phyloP scores from a whole-genome alignment of 1,139 yeast species.

The Dujonia santamariae region DNA sequence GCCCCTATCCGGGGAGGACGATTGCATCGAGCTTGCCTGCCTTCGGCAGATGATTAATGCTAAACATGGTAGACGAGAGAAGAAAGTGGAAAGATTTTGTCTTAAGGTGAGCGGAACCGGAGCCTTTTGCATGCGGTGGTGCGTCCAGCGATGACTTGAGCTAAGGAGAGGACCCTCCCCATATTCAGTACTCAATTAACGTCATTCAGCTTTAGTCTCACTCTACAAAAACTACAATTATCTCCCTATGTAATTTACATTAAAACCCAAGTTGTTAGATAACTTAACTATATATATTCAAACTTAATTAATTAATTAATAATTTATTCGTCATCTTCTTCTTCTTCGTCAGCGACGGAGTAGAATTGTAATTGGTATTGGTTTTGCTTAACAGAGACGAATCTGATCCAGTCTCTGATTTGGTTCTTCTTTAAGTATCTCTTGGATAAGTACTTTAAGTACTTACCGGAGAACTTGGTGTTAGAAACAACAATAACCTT shows the following conservation, averaged over 20 bases:
- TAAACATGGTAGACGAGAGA: too few relatives aligned
- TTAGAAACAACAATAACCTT: constrained; percentile 86
- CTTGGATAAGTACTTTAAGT: constrained; percentile 98
- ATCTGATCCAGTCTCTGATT: constrained; percentile 99
- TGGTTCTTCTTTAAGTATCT: constrained; percentile 99
- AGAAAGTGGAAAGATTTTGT: too few relatives aligned
- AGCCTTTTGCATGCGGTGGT: too few relatives aligned
- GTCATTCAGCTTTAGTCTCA: too few relatives aligned
- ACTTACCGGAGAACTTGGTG: constrained; percentile 98
- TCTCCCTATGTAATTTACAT: constrained; percentile 7
- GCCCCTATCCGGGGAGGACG: too few relatives aligned
- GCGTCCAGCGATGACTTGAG: too few relatives aligned
- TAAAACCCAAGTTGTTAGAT: constrained; percentile 5
- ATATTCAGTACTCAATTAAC: too few relatives aligned
- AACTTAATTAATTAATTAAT: constrained; percentile 40
- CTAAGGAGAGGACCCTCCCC: too few relatives aligned
- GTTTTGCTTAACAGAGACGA: constrained; percentile 94
- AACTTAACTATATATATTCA: constrained; percentile 7
- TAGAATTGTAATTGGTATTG: constrained; percentile 98
- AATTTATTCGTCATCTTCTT: constrained; percentile 82
- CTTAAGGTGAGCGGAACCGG: too few relatives aligned
- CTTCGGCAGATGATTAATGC: too few relatives aligned
- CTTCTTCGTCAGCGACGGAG: constrained; percentile 96
- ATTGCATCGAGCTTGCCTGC: too few relatives aligned
- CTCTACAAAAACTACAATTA: too few relatives aligned